Conservation (phyloP, 305 asterid species). For the Solanum hybrid region DNA sequence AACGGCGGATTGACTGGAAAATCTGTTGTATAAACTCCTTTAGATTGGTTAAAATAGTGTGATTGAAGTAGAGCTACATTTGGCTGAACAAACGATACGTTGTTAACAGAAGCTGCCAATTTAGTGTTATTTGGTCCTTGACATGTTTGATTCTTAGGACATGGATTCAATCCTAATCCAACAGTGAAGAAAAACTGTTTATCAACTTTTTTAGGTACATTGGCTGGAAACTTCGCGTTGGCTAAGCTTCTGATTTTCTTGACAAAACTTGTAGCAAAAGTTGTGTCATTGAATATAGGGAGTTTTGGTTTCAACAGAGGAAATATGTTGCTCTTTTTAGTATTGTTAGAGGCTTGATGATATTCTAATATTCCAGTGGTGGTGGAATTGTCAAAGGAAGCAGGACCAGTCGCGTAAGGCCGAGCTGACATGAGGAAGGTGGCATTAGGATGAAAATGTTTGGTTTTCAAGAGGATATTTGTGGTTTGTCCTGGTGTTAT, state of each 20-base stretch:
- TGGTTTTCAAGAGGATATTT: constrained; percentile 39
- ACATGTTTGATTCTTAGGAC: constrained; percentile 35
- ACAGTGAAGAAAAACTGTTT: constrained; percentile 46
- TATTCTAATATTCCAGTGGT: constrained; percentile 24
- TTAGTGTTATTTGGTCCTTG: constrained; percentile 54
- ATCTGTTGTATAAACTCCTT: constrained; percentile 54
- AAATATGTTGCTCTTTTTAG: constrained; percentile 7
- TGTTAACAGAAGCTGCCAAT: constrained; percentile 43
- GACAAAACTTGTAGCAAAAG: constrained; percentile 31
- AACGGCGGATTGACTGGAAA: constrained; percentile 47
- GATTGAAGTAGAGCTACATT: constrained; percentile 48
- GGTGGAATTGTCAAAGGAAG: constrained; percentile 24
- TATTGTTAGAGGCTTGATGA: constrained; percentile 12
- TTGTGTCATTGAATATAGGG: constrained; percentile 43
- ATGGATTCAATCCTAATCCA: constrained; percentile 44
- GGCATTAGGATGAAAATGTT: constrained; percentile 18
- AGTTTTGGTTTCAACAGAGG: constrained; percentile 35
- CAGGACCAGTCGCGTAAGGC: constrained; percentile 26
- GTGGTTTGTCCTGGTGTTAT: constrained; percentile 62
- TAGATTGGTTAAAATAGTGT: constrained; percentile 41
- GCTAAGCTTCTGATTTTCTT: constrained; percentile 39
- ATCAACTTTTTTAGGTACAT: constrained; percentile 37
- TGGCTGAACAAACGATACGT: constrained; percentile 51
- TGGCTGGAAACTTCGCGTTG: constrained; percentile 30
- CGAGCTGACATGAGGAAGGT: constrained; percentile 19